Evolutionary conservation across 2,329 filamentous ascomycete genomes (phyloP).

Genomic region (Sporothrix variecibatus): DNA sequence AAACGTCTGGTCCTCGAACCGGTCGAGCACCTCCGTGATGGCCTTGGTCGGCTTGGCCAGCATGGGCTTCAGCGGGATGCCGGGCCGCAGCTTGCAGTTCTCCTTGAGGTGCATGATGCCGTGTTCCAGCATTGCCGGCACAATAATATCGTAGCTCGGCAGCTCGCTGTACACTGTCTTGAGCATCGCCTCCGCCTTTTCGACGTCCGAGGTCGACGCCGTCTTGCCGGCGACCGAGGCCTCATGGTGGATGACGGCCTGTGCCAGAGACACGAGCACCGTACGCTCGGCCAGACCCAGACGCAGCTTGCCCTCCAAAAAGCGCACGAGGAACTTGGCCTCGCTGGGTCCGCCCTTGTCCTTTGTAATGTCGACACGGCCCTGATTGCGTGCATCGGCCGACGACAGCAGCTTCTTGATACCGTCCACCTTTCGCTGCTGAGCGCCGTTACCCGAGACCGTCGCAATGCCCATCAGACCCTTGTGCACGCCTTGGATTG

Average conservation of each 20-base stretch:
- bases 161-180: slow-evolving; percentile 94
- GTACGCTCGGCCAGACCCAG: slow-evolving; percentile 91
- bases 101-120: slow-evolving; percentile 82
- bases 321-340: slow-evolving; percentile 90
- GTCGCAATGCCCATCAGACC: slow-evolving; percentile 87
- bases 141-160: slow-evolving; percentile 91
- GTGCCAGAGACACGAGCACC: slow-evolving; percentile 83
- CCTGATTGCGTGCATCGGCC: slow-evolving; percentile 71
- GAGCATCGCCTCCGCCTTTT: slow-evolving; percentile 79
- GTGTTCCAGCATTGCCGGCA: slow-evolving; percentile 83
- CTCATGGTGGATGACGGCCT: slow-evolving; percentile 85
- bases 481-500: slow-evolving; percentile 82
- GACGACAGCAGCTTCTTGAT: slow-evolving; percentile 97
- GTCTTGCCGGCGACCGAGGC: slow-evolving; percentile 67
- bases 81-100: slow-evolving; percentile 87
- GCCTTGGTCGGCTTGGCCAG: slow-evolving; percentile 97
- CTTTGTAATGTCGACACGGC: slow-evolving; percentile 85
- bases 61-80: slow-evolving; percentile 97
- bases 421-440: slow-evolving; percentile 84
- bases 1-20: slow-evolving; percentile 92
- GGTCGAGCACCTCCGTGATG: slow-evolving; percentile 94
- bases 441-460: slow-evolving; percentile 80
- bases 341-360: slow-evolving; percentile 94
- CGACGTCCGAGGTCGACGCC: slow-evolving; percentile 74
- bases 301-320: slow-evolving; percentile 90